Evolutionary conservation across 371 early-diverging fungal genomes (phyloP), one percentile per base, ranked within the genome.

Genomic region (Rhizopus arrhizus): DNA sequence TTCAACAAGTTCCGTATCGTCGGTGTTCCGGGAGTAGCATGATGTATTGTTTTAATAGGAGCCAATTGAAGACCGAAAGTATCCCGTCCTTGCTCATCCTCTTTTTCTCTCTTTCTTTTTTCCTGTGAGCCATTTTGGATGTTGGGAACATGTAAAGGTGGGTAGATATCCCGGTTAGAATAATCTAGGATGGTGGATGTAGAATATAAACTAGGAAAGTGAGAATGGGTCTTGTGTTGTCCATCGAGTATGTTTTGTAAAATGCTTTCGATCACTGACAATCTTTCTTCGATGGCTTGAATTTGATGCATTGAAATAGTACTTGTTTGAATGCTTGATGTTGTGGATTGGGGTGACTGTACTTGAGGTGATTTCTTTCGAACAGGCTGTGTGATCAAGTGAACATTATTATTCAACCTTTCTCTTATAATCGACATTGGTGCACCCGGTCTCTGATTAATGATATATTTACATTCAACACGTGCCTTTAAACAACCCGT

Each of bases 381-480:
- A 22, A 40, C 38, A 32, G 15, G 62, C 41, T 41, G 62, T 56
- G 31, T 48, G 12, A 48, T 48, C 48, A 48, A 29, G 12, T 48
- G 48, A 48, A 48, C 48, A 29, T 48, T 48, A 9, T 48, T 48
- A 15, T 48, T 48, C 29, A 48, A 15, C 12, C 48, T 5, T 29
- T 48, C 48, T 22, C 48, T 16, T 22, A 48, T 48, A 48, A 48
- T 48, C 2, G 47, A 36, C 38, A 47, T 33, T 42, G 53, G 52
- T 45, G 48, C 53, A 3, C 50, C 53, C 28, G 59, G 34, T 56
- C 43, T 53, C 41, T 51, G 12, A 12, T 56, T 40, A 16, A 41
- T 28, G 22, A 56, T 56, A 51, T 74, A 74, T 57, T 56, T 62
- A 56, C 74, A 74, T 35, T 70, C 65, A 4, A 70, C 64, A 53